Conservation (phyloP, 176 grass and related monocot genomes). For the Pontederia paniculata region DNA sequence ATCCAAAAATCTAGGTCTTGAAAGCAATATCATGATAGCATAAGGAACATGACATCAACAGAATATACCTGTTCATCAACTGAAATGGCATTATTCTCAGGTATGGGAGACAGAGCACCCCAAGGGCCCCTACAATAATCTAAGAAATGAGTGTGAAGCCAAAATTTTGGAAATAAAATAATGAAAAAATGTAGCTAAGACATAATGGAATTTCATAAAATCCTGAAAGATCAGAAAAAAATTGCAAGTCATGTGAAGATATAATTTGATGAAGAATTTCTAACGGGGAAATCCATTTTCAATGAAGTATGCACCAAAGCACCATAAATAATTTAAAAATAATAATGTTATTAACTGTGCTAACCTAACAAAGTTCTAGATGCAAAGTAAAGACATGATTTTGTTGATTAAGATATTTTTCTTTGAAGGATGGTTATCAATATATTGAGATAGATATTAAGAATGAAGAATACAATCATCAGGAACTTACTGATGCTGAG, state of each 20-base stretch:
- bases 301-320: too few species aligned
- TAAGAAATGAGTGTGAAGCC: conserved; percentile 8
- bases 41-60: neutral
- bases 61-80: conserved; percentile 52
- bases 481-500: conserved; percentile 69
- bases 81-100: conserved; percentile 87
- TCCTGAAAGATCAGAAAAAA: too few species aligned
- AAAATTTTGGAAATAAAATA: conserved; percentile 7
- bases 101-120: conserved; percentile 70
- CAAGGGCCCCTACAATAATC: conserved; percentile 57
- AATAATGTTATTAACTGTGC: too few species aligned
- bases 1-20: neutral
- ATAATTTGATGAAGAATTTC: too few species aligned
- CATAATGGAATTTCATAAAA: neutral
- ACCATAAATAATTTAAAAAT: too few species aligned
- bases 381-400: too few species aligned
- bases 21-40: neutral
- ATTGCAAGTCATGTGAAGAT: too few species aligned
- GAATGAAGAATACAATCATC: conserved; percentile 1
- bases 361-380: too few species aligned
- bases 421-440: neutral
- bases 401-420: neutral
- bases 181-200: neutral
- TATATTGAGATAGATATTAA: neutral
- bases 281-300: too few species aligned